phyloP scores from a whole-genome alignment of 2,329 filamentous ascomycete species.

The Fusarium hostae region DNA sequence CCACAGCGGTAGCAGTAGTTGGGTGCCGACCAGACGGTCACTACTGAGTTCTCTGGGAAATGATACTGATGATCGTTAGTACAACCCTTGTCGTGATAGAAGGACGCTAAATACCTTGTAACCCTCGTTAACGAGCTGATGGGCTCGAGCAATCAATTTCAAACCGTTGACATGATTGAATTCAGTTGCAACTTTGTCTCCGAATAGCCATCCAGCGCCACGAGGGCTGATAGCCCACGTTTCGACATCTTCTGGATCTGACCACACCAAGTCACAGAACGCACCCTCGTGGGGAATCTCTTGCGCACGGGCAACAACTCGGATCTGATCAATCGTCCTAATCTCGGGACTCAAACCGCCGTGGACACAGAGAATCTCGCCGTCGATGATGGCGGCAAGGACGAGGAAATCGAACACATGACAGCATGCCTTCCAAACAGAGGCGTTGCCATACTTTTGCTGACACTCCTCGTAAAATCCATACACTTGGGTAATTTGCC shows the following conservation, averaged over 20 bases:
- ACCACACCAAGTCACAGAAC: constrained; percentile 98
- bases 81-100: background rate
- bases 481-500: constrained; percentile 98
- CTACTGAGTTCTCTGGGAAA: constrained; percentile 93
- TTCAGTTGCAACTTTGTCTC: constrained; percentile 96
- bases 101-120: constrained; percentile 76
- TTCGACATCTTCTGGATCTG: constrained; percentile 95
- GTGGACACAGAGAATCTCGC: constrained; percentile 98
- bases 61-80: constrained; percentile 73
- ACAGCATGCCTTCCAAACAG: constrained; percentile 99
- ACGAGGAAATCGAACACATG: constrained; percentile 99
- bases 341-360: constrained; percentile 91
- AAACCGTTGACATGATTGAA: constrained; percentile 98
- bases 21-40: constrained; percentile 97
- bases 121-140: constrained; percentile 97
- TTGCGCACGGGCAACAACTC: constrained; percentile 96
- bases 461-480: constrained; percentile 99
- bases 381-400: constrained; percentile 95
- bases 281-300: constrained; percentile 98
- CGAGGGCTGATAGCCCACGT: constrained; percentile 95
- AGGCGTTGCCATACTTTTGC: constrained; percentile 97
- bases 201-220: constrained; percentile 97
- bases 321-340: constrained; percentile 98
- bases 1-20: constrained; percentile 97
- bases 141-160: constrained; percentile 94